Evolutionary conservation across 495 filamentous ascomycete species (phyloP), one percentile per base, ranked within the genome.

Genomic region (Trichoderma asperelloides): DNA sequence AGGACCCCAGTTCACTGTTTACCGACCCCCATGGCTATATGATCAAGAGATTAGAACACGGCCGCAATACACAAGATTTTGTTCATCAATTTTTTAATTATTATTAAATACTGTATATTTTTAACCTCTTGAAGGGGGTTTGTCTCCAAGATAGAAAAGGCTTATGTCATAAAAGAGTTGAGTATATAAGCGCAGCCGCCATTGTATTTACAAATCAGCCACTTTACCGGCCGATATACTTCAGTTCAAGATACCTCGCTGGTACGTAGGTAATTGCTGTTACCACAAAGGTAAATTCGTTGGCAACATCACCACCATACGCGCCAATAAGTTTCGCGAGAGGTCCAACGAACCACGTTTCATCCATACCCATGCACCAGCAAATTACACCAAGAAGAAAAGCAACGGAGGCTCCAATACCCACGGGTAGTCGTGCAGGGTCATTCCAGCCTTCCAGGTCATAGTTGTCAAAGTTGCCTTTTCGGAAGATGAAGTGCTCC

Each of bases 401-500:
- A 2, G 82, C 76, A 60, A 75, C 25, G 1, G 80, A 75, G 27
- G 76, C 84, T 16, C 80, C 84, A 39, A 79, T 70, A 3, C 84
- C 84, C 41, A 78, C 45, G 0, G 84, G 84, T 62, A 86, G 66
- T 67, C 73, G 75, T 4, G 60, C 69, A 1, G 78, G 80, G 13
- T 75, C 75, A 67, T 86, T 78, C 84, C 84, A 86, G 25, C 70
- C 80, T 12, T 81, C 76, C 51, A 84, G 73, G 66, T 85, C 72
- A 69, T 85, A 85, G 47, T 77, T 77, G 2, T 70, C 66, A 64
- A 78, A 77, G 30, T 69, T 55, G 21, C 75, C 78, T n/a, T 70
- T 40, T 18, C 87, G 81, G 77, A 89, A 88, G 51, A 81, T 65
- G 68, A 84, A 84, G 72, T 90, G 85, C 68, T 90, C 87, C 13